phyloP scores from a whole-genome alignment of 2,329 filamentous ascomycete genomes.

The Exophiala sp. region DNA sequence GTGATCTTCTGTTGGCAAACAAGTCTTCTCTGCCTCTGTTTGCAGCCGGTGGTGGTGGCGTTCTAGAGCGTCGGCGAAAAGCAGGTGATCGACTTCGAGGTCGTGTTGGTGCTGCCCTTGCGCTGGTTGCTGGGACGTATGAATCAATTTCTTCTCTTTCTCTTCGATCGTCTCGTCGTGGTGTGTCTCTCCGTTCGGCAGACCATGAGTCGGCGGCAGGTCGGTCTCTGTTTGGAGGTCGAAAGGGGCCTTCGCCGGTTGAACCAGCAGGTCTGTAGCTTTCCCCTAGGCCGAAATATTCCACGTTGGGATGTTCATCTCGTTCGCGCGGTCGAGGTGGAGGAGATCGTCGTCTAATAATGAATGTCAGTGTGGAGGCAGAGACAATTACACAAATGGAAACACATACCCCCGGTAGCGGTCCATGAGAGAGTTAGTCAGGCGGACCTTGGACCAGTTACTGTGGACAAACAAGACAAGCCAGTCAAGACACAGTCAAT shows the following conservation, averaged over 20 bases:
- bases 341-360: constrained; percentile 20
- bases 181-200: constrained; percentile 19
- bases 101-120: constrained; percentile 16
- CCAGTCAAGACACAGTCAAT: too few relatives aligned
- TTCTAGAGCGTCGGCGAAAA: constrained; percentile 41
- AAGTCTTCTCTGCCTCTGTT: constrained; percentile 35
- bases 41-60: constrained; percentile 38
- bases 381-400: background rate
- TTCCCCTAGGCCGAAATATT: constrained; percentile 29
- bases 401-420: constrained; percentile 19
- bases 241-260: constrained; percentile 26
- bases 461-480: too few relatives aligned
- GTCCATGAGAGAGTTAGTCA: constrained; percentile 11
- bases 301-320: constrained; percentile 26
- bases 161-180: constrained; percentile 24
- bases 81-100: constrained; percentile 39
- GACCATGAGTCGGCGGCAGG: constrained; percentile 24
- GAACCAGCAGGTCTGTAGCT: constrained; percentile 29
- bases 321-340: constrained; percentile 22
- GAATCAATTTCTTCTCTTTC: constrained; percentile 29
- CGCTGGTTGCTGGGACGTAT: constrained; percentile 26
- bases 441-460: too few relatives aligned
- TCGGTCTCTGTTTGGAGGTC: constrained; percentile 24
- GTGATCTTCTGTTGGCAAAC: constrained; percentile 35
- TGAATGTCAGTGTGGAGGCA: constrained; percentile 9